Base-by-base conservation (phyloP, 2,329 filamentous ascomycete genomes). In the Aspergillus pseudotamarii region DNA sequence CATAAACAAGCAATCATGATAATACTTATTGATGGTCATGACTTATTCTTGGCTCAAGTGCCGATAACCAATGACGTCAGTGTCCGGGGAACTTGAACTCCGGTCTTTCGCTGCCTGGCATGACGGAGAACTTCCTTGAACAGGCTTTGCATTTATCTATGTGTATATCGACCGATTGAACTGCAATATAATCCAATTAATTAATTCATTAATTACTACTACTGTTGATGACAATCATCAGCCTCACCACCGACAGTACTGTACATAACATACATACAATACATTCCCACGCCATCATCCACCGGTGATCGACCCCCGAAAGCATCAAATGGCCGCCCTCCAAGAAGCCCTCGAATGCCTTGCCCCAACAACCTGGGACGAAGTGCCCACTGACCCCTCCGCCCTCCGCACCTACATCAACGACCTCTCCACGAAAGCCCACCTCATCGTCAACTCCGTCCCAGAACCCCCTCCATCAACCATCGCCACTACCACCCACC, bases 381-480 rank as follows among this genome's bases (percentile, higher is more conserved):
- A 77, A 28, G 72, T 84, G 36, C 82, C 82, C 21, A 81, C 58
- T 70, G 59, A 67, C 36, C 79, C 66, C 28, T 79, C 86, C 54
- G 79, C 83, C 62, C 82, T 89, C 46, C 78, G 82, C 23, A 70
- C 79, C 9, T 89, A 88, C 72, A 76, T 91, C 48, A 72, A 79
- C 61, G 79, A 83, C 48, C 86, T 90, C 63, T 91, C 94, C 74
- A 80, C 79, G 32, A 84, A 90, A 64, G 88, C 88, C 23, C 89
- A 93, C 71, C 81, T 89, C 21, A 85, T 96, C 61, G 82, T 91
- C 70, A 91, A 94, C 72, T 94, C 92, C 6, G 86, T 96, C 1
- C 93, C 93, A 4, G 83, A 82, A 30, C 75, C 83, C 12, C 78
- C 84, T 77, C 84, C 9, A 68, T 71, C 59, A 64, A 66, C 46